Percentiles rank a stretch among this genome's conserved stretches.
Conservation (phyloP, 1,284 basidiomycete species). For the Amylostereum areolatum region DNA sequence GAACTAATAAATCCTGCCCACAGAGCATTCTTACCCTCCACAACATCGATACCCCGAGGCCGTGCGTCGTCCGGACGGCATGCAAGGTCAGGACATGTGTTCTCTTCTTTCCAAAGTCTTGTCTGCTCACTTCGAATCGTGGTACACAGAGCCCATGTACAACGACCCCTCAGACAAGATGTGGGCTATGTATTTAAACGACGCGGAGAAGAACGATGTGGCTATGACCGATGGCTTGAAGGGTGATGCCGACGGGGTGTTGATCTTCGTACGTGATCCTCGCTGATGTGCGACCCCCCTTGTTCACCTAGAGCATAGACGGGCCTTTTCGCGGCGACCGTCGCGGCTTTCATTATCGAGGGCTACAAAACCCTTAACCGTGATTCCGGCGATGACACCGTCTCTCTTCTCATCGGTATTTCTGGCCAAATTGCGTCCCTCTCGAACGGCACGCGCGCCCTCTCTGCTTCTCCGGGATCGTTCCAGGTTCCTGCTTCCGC, state of each 20-base stretch:
- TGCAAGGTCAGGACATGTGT: no score
- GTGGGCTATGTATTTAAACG: not conserved
- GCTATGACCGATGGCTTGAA: not conserved
- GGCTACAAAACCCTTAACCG: not conserved
- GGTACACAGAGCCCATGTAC: not conserved
- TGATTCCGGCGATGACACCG: not conserved
- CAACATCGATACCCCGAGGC: no score
- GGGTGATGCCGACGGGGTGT: not conserved
- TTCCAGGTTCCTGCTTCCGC: not conserved
- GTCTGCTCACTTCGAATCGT: no score
- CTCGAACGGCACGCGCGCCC: no score
- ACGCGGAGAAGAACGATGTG: not conserved
- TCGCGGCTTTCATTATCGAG: not conserved
- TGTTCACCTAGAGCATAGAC: not conserved
- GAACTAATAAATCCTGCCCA: no score
- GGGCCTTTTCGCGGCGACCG: not conserved
- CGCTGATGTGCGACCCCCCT: not conserved
- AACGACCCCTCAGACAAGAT: not conserved
- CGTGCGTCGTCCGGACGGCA: no score
- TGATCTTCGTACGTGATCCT: not conserved
- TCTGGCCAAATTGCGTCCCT: not conserved
- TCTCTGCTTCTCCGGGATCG: no score
- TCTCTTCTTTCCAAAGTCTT: no score
- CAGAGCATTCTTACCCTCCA: no score
- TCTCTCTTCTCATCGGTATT: not conserved